Base-by-base conservation (phyloP, 2,329 filamentous ascomycete genomes). In the Alternaria sp. region DNA sequence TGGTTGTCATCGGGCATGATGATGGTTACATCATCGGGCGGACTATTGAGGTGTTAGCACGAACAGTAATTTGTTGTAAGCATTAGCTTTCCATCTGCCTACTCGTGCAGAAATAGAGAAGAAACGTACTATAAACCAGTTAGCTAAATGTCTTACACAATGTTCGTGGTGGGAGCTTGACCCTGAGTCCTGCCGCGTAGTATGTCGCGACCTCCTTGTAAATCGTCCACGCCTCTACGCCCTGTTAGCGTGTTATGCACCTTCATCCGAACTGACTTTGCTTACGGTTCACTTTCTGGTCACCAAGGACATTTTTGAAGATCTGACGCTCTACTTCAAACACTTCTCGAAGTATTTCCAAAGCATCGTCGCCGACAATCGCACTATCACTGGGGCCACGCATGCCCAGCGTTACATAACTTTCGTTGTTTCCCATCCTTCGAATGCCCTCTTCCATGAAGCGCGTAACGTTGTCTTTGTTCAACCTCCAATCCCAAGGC, bases 1-100 rank as follows among this genome's bases (percentile, higher is more conserved):
- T 81, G 87, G 74, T 89, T 90, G 73, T 90, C 88, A 68, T 90
- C 88, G 1, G 86, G 80, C 83, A 86, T 90, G 5, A 90, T 79
- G 29, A 90, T 78, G 1, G 87, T 90, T 17, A 17, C 17, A 17
- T 17, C 17, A 17, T 17, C 17, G 17, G 17, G 17, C 17, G 17
- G 17, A 17, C 17, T 17, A 17, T 17, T 17, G 17, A 17, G 17
- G 17, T 17, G 17, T 17, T 17, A 17, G 17, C 17, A 17, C 17
- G 17, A 17, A 17, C 17, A 17, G 17, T 17, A 17, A 17, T 17
- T 17, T 17, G 17, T 17, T 17, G 17, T 17, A 17, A 17, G 17
- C 17, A 17, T 17, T 17, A 17, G 17, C 17, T 17, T 17, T 17
- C 17, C 1, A 17, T 17, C 17, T 17, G 1, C 17, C 17, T 17